Percentiles rank a stretch among this genome's conserved stretches.
Conservation (phyloP, 768 basidiomycete species). For the Pisolithus microcarpus region DNA sequence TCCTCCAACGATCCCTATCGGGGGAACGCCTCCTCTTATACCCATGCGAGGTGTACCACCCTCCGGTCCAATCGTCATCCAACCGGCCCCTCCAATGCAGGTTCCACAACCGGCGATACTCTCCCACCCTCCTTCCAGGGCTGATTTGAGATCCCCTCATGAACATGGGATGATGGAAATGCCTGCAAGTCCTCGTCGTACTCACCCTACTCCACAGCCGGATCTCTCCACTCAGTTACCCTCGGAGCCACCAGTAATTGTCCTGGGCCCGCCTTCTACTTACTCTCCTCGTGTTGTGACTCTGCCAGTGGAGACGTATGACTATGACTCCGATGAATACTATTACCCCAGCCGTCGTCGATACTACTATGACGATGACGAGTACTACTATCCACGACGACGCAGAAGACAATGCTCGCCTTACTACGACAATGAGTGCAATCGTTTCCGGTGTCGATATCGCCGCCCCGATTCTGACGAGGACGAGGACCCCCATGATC, state of each 20-base stretch:
- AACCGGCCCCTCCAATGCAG: slow-evolving; percentile 5
- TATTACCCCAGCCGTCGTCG: background rate
- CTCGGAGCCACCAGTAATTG: background rate
- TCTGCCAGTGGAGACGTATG: slow-evolving; percentile 7
- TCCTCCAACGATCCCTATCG: background rate
- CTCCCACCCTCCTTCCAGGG: slow-evolving; percentile 15
- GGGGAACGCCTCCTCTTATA: background rate
- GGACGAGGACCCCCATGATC: slow-evolving; percentile 3
- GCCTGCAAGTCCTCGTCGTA: slow-evolving; percentile 4
- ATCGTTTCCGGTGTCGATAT: slow-evolving; percentile 8
- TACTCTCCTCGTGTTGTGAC: slow-evolving; percentile 12
- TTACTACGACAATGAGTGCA: background rate
- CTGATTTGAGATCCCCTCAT: background rate
- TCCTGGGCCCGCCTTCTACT: slow-evolving; percentile 19
- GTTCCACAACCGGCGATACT: background rate
- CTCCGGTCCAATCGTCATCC: slow-evolving; percentile 11
- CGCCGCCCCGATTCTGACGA: slow-evolving; percentile 9
- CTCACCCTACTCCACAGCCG: slow-evolving; percentile 15
- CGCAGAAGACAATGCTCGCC: too few species aligned
- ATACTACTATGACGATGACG: too few species aligned
- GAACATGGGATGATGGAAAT: slow-evolving; percentile 2
- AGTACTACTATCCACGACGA: too few species aligned
- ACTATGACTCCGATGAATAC: slow-evolving; percentile 6
- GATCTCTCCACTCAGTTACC: background rate
- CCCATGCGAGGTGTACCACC: slow-evolving; percentile 4